phyloP scores from a whole-genome alignment of 2,329 filamentous ascomycete genomes.

The Trichoderma gracile region DNA sequence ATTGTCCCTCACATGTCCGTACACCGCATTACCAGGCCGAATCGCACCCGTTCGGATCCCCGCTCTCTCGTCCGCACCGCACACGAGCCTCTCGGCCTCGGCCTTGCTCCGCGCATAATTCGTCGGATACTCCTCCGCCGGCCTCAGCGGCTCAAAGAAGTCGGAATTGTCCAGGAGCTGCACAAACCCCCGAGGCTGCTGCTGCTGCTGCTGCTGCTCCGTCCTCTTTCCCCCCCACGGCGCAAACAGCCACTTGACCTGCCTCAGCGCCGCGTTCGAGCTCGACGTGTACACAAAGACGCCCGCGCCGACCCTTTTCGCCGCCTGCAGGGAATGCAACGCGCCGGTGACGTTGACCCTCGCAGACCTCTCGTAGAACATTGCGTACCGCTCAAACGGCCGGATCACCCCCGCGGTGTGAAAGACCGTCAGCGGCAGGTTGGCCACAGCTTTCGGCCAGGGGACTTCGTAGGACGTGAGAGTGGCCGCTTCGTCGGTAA shows the following conservation, averaged over 20 bases:
- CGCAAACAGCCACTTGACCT: constrained; percentile 45
- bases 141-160: constrained; percentile 43
- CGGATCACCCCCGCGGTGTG: constrained; percentile 59
- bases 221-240: constrained; percentile 40
- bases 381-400: constrained; percentile 48
- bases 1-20: constrained; percentile 48
- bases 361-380: constrained; percentile 48
- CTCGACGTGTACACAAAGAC: constrained; percentile 55
- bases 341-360: constrained; percentile 55
- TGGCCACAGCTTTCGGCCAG: constrained; percentile 46
- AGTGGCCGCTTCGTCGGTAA: constrained; percentile 48
- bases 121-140: constrained; percentile 47
- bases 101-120: constrained; percentile 56
- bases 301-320: constrained; percentile 48
- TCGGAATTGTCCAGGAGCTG: constrained; percentile 51
- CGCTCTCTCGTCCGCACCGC: constrained; percentile 41
- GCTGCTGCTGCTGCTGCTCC: constrained; percentile 13
- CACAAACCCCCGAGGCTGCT: constrained; percentile 41
- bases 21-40: constrained; percentile 55
- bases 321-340: constrained; percentile 49
- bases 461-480: constrained; percentile 48
- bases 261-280: constrained; percentile 47
- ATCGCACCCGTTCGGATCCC: constrained; percentile 53
- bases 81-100: constrained; percentile 53
- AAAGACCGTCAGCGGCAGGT: constrained; percentile 56